Base-by-base conservation (phyloP, 116 monocot species). In the Zostera marina region DNA sequence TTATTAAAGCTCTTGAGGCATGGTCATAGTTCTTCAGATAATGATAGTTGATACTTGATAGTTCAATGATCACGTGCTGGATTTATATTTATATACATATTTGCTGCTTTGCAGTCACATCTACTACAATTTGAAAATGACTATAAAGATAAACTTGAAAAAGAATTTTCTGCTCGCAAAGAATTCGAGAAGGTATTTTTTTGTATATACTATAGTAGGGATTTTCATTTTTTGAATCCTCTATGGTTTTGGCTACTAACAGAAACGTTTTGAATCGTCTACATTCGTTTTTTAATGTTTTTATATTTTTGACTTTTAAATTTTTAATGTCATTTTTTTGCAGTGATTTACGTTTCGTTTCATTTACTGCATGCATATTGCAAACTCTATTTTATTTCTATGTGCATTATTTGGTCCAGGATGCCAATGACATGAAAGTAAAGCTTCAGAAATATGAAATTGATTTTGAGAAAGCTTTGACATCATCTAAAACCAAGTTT, bases 1-100 rank as follows among this genome's bases (percentile, higher is more conserved):
- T 90, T 22, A 85, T 98, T 23, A 98, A 90, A 68, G 98, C 98
- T 24, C 68, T 98, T 53, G 98, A 98, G 79, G 93, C 87, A 45
- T 54, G 24, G 23, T 7, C 5, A 10, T 11, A 41, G 12, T 43
- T 42, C 22, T 22, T 17, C 17, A 40, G 16, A 22, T 42, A 25
- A 2, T 20, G 12, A 54, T 20, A n/a, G n/a, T n/a, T n/a, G n/a
- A n/a, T n/a, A n/a, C n/a, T n/a, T n/a, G n/a, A n/a, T n/a, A 43
- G 11, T 16, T 19, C 43, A 19, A 43, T 17, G 40, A 19, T 9
- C 40, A 4, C 13, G 21, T 59, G 21, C 20, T 59, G 40, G 9
- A 24, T 41, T 20, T 51, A 20, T 74, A 12, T n/a, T 42, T 11
- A 40, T 60, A 3, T 11, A 14, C 12, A 14, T 47, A 51, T 63